Evolutionary conservation across 805 yeast genomes (phyloP).

Genomic region (Hanseniaspora mollemarum): DNA sequence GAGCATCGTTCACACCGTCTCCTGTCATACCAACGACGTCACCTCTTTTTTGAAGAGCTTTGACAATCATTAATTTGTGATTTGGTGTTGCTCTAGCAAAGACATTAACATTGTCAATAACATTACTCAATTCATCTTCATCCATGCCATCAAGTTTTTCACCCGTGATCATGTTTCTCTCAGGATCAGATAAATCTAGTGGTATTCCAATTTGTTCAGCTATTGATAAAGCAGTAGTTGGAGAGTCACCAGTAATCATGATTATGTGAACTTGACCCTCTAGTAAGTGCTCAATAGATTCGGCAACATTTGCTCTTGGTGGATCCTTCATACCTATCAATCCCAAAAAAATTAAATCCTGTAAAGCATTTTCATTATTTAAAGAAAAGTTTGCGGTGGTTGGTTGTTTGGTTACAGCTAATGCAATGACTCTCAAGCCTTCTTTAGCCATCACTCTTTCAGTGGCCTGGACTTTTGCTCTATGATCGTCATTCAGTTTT

Average conservation of each 20-base stretch:
- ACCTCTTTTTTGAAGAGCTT: constrained; percentile 80
- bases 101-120: constrained; percentile 71
- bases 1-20: constrained; percentile 97
- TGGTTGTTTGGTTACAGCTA: constrained; percentile 45
- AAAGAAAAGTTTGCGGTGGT: constrained; percentile 19
- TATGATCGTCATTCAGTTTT: constrained; percentile 44
- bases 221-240: constrained; percentile 72
- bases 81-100: constrained; percentile 95
- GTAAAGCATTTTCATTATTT: constrained; percentile 36
- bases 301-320: constrained; percentile 77
- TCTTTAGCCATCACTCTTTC: constrained; percentile 61
- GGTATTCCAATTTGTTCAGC: constrained; percentile 89
- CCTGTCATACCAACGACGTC: constrained; percentile 99
- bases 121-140: constrained; percentile 60
- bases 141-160: constrained; percentile 64
- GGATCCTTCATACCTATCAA: constrained; percentile 95
- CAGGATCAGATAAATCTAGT: constrained; percentile 38
- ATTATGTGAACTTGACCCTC: constrained; percentile 95
- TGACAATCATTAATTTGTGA: constrained; percentile 79
- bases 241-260: constrained; percentile 94
- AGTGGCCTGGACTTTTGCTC: constrained; percentile 39
- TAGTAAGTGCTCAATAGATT: constrained; percentile 62
- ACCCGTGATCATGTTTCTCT: constrained; percentile 69
- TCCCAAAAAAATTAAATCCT: constrained; percentile 67
- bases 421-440: constrained; percentile 76